phyloP scores from a whole-genome alignment of 768 basidiomycete species.

The Pleurotus platypus region DNA sequence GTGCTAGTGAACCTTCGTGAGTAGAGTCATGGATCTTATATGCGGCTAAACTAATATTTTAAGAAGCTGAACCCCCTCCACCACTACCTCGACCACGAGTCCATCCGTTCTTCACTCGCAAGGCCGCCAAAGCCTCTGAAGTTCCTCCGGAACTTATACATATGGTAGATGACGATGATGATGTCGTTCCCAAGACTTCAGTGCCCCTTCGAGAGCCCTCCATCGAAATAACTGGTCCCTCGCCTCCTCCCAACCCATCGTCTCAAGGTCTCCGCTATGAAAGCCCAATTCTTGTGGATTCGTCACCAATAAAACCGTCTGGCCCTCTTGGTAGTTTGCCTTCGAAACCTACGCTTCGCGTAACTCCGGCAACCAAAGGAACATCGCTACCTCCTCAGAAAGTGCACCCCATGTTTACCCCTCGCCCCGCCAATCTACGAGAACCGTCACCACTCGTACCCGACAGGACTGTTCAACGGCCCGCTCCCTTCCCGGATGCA shows the following conservation, averaged over 20 bases:
- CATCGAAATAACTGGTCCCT: conserved; percentile 1
- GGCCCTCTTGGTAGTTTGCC: background rate
- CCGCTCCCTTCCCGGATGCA: conserved; percentile 45
- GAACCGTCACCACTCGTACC: conserved; percentile 8
- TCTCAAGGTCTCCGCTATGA: conserved; percentile 1
- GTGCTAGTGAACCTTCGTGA: background rate
- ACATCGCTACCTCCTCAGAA: conserved; percentile 20
- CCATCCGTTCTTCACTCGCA: conserved; percentile 15
- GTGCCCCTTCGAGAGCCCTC: background rate
- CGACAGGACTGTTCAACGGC: conserved; percentile 7
- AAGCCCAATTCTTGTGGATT: conserved; percentile 3
- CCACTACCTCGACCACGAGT: conserved; percentile 11
- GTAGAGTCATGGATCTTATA: background rate
- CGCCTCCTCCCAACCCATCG: background rate
- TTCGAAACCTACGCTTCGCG: background rate
- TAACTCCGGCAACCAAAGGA: background rate
- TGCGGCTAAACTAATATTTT: background rate
- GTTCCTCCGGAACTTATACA: background rate
- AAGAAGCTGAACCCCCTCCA: background rate
- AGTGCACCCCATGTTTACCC: conserved; percentile 44
- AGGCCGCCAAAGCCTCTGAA: background rate
- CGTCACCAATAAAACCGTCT: background rate
- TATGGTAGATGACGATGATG: background rate
- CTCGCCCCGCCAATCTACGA: conserved; percentile 20
- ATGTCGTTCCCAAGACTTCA: too few relatives aligned